These are phyloP conservation scores for Alloascoidea africana DNA, from an alignment of 805 yeast genomes.

Conservation along the genomic window DNA sequence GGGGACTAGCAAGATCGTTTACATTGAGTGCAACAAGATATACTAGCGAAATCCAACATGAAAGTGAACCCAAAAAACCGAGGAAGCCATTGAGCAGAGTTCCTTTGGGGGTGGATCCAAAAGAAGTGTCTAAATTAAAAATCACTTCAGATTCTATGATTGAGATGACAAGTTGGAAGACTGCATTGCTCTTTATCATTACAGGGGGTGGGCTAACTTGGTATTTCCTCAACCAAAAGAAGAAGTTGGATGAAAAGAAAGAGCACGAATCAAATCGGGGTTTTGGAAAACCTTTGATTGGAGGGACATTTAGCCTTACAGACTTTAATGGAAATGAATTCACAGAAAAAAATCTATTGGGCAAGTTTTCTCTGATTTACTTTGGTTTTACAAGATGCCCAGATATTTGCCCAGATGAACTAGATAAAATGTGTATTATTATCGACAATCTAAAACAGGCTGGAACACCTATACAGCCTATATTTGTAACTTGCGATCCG, in stretches of 20 bases:
- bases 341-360: conserved; percentile 62
- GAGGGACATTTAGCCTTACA: conserved; percentile 69
- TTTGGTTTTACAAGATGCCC: conserved; percentile 98
- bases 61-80: conserved; percentile 5
- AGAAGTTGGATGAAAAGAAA: conserved; percentile 53
- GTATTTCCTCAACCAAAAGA: conserved; percentile 64
- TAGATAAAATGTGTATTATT: conserved; percentile 77
- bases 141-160: conserved; percentile 23
- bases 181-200: conserved; percentile 46
- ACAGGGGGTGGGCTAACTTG: conserved; percentile 62
- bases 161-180: conserved; percentile 79
- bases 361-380: conserved; percentile 73
- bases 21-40: too few species aligned
- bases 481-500: conserved; percentile 95
- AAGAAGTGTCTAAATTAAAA: too few species aligned
- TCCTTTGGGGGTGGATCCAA: conserved; percentile 68
- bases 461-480: conserved; percentile 56
- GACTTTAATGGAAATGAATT: conserved; percentile 62
- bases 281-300: conserved; percentile 82
- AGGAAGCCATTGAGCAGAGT: conserved; percentile 66
- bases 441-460: conserved; percentile 43
- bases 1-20: too few species aligned
- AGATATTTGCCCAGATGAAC: conserved; percentile 95
- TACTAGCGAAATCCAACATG: too few species aligned
- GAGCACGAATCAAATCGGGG: conserved; percentile 81